A percentile compares a stretch with the other conserved stretches of the same genome.
phyloP scores from a whole-genome alignment of 495 filamentous ascomycete species.

The Aspergillus baeticus region DNA sequence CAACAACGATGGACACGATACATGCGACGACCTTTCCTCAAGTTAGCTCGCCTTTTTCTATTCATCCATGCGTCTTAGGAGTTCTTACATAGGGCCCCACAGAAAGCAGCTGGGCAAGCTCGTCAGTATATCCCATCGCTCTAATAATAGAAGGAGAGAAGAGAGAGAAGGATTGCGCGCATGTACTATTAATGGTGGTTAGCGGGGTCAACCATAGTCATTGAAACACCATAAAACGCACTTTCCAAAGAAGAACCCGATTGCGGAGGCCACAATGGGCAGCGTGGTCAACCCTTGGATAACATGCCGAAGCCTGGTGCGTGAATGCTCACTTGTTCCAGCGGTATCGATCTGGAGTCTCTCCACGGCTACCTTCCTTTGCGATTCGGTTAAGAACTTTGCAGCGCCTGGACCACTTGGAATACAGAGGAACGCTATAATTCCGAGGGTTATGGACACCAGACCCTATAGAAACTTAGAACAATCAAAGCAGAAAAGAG shows the following conservation, averaged over 20 bases:
- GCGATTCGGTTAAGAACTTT: constrained; percentile 1
- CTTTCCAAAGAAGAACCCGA: constrained; percentile 16
- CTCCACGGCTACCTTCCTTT: not conserved
- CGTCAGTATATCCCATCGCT: constrained; percentile 12
- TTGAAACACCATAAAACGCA: not conserved
- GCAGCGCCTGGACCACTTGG: constrained; percentile 4
- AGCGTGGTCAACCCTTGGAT: not conserved
- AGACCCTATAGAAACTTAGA: constrained; percentile 6
- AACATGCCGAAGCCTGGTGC: not conserved
- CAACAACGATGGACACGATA: constrained; percentile 2
- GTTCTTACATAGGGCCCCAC: constrained; percentile 11
- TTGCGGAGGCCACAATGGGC: constrained; percentile 2
- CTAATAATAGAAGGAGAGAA: constrained; percentile 12
- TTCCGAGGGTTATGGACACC: constrained; percentile 4
- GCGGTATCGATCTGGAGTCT: constrained; percentile 6
- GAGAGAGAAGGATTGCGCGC: constrained; percentile 14
- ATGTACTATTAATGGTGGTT: too few relatives aligned
- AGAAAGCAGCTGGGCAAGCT: constrained; percentile 10
- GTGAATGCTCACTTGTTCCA: constrained; percentile 6
- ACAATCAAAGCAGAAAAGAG: too few relatives aligned
- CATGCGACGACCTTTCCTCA: constrained; percentile 9
- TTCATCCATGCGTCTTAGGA: too few relatives aligned
- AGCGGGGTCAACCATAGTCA: not conserved
- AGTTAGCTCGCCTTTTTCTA: too few relatives aligned
- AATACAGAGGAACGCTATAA: not conserved